Percentiles rank a stretch among this genome's conserved stretches.
Evolutionary conservation across 306 rosid genomes (phyloP).

Genomic region (Canavalia gladiata): DNA sequence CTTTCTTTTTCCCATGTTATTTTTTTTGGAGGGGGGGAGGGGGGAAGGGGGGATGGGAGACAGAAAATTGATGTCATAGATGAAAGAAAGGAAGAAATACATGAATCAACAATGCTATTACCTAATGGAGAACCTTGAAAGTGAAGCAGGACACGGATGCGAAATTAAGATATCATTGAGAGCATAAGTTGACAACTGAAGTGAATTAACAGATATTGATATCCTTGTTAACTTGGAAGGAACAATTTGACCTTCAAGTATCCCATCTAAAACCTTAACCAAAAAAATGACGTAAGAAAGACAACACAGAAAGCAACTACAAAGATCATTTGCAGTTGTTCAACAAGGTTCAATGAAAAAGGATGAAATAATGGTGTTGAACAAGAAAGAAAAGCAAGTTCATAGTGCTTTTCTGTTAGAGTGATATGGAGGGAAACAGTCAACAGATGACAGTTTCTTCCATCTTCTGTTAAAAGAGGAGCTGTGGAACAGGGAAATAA

Average conservation of each 20-base stretch:
- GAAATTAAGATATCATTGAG: conserved; percentile 86
- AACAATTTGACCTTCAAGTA: conserved; percentile 61
- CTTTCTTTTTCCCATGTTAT: no score
- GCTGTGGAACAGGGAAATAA: no score
- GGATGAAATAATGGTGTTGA: conserved; percentile 9
- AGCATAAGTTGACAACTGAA: conserved; percentile 65
- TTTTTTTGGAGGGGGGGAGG: no score
- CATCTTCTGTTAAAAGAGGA: no score
- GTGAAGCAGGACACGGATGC: conserved; percentile 89
- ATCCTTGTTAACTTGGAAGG: conserved; percentile 78
- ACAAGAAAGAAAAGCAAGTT: not conserved
- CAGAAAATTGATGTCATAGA: not conserved
- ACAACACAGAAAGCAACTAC: conserved; percentile 32
- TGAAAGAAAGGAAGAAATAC: conserved; percentile 13
- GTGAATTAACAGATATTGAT: conserved; percentile 60
- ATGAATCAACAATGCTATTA: conserved; percentile 44
- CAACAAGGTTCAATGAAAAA: conserved; percentile 19
- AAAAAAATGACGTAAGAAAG: not conserved
- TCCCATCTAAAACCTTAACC: conserved; percentile 76
- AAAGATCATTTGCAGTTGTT: conserved; percentile 20
- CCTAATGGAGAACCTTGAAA: conserved; percentile 86
- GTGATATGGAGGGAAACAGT: no score
- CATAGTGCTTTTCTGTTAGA: no score
- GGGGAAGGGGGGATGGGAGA: no score
- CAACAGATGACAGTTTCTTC: no score